Base-by-base conservation (phyloP, 2,329 filamentous ascomycete species). In the Blastomyces gilchristii region DNA sequence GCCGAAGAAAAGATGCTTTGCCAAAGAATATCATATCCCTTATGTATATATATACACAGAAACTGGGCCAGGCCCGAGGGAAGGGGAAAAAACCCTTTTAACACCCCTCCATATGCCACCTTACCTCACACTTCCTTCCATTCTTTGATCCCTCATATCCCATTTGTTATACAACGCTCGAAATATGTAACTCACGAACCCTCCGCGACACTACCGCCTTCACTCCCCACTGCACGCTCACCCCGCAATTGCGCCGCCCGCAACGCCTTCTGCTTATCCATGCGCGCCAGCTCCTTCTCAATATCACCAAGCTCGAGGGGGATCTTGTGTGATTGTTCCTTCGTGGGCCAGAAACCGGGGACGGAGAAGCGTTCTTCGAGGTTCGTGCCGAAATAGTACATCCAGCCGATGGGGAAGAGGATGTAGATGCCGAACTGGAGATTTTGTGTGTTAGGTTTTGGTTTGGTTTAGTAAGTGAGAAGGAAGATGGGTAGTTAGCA, bases 361-460 rank as follows among this genome's bases (percentile, higher is more conserved):
- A 97, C 90, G 58, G 84, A 80, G 81, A 99, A 99, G 67, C 91
- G 88, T 68, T 88, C 84, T 78, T 99, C 94, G 73, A 99, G 90
- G 77, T 99, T 99, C 63, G 92, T 96, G 74, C 94, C 94, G 77
- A 97, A 99, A 81, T 99, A 99, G 83, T 95, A 97, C 94, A 99
- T 99, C 82, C 94, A 92, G 70, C 90, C 91, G 72, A 99, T 97
- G 22, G 94, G 94, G 79, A 99, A 99, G 83, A 97, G 88, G 80
- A 99, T 87, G 81, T 99, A 99, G 84, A 95, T 90, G 80, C 93
- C 92, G 77, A 99, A 99, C 93, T 97, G 63, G 22, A 50, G 22
- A 58, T 12, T 37, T 43, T 14, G 14, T 43, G 41, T 18, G 25
- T 25, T 53, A 37, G 34, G 34, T 22, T 22, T 34, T 34, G 34